A percentile compares a stretch with the other conserved stretches of the same genome.
Conservation (phyloP, 2,329 filamentous ascomycete species). For the Fusarium sp. region DNA sequence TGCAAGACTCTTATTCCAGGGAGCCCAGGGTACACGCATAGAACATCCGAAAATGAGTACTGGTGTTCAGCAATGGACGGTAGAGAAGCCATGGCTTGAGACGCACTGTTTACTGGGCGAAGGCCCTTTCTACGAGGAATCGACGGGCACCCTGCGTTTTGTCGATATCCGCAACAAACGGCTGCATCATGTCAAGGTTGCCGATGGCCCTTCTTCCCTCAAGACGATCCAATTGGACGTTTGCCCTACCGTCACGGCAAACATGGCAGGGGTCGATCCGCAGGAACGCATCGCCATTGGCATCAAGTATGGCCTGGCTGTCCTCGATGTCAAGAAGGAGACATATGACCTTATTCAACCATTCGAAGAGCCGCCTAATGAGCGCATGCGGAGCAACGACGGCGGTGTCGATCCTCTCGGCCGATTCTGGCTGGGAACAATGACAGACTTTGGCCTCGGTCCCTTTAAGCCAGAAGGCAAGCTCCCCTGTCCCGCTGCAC, state of each 20-base stretch:
- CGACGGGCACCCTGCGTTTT: constrained; percentile 73
- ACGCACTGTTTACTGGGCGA: constrained; percentile 75
- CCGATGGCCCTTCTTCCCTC: constrained; percentile 68
- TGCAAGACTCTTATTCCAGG: neutral
- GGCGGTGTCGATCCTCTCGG: constrained; percentile 82
- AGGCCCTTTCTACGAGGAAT: constrained; percentile 76
- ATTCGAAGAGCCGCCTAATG: constrained; percentile 56
- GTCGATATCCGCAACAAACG: constrained; percentile 84
- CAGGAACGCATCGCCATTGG: constrained; percentile 76
- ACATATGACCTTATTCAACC: constrained; percentile 62
- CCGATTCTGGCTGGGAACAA: constrained; percentile 84
- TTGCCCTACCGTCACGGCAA: constrained; percentile 74
- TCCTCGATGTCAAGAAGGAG: constrained; percentile 71
- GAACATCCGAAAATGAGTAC: constrained; percentile 44
- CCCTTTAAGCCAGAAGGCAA: constrained; percentile 68
- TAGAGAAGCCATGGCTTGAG: constrained; percentile 63
- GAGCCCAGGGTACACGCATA: neutral
- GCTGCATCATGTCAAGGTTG: constrained; percentile 75
- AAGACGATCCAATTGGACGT: constrained; percentile 67
- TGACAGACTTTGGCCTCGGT: constrained; percentile 75
- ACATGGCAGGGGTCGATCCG: constrained; percentile 74
- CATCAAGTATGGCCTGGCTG: constrained; percentile 83
- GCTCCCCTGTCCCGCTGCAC: neutral
- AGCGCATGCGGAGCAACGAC: constrained; percentile 77
- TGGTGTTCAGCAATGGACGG: constrained; percentile 59